Evolutionary conservation across 2,329 filamentous ascomycete species (phyloP).

Genomic region (Tolypocladium guangdongense): DNA sequence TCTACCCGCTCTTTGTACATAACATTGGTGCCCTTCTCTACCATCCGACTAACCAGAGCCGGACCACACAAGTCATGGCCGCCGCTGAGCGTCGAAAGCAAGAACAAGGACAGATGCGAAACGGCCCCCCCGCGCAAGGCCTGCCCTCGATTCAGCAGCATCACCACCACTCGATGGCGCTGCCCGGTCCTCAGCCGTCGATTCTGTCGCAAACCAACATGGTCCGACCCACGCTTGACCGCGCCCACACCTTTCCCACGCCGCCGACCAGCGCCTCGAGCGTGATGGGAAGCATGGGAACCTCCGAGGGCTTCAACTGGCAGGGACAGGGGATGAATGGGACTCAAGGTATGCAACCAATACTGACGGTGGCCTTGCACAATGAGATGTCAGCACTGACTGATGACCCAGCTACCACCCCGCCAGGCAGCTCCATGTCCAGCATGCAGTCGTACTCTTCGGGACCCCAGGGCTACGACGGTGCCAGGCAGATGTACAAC

Average conservation of each 20-base stretch:
- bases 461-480: constrained; percentile 62
- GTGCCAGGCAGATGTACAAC: constrained; percentile 68
- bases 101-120: constrained; percentile 55
- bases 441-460: constrained; percentile 69
- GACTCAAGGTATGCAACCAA: constrained; percentile 54
- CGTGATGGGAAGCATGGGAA: constrained; percentile 63
- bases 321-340: constrained; percentile 49
- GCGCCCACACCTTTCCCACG: constrained; percentile 87
- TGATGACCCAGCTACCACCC: constrained; percentile 65
- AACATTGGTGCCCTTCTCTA: constrained; percentile 92
- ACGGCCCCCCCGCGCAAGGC: constrained; percentile 34
- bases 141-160: constrained; percentile 61
- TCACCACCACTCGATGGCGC: constrained; percentile 47
- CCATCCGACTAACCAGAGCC: constrained; percentile 78
- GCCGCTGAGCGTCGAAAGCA: constrained; percentile 69
- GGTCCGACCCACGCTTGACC: constrained; percentile 66
- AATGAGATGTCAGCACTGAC: constrained; percentile 61
- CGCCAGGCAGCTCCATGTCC: constrained; percentile 66
- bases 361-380: not conserved
- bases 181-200: constrained; percentile 45
- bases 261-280: constrained; percentile 89
- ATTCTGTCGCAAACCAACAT: constrained; percentile 59
- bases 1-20: constrained; percentile 95
- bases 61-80: constrained; percentile 79
- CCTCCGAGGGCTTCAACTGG: constrained; percentile 76